A percentile compares a stretch with the other conserved stretches of the same genome.
Conservation (phyloP, 2,329 filamentous ascomycete species). For the Aschersonia sp. region DNA sequence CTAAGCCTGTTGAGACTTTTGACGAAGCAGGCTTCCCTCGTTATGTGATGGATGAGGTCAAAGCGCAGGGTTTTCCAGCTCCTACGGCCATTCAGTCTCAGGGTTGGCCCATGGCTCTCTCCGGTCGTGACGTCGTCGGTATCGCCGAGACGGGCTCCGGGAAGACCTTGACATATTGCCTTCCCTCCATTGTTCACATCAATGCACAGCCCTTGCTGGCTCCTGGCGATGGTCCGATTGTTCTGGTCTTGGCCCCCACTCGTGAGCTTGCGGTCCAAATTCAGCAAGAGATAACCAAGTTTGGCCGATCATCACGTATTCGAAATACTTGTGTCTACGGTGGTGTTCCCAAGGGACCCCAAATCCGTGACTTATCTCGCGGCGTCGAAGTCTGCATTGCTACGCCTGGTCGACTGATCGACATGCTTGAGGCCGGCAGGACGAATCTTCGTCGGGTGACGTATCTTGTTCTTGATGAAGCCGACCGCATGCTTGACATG, state of each 20-base stretch:
- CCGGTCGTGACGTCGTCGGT: conserved; percentile 94
- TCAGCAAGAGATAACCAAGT: conserved; percentile 96
- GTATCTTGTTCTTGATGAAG: conserved; percentile 95
- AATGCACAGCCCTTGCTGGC: conserved; percentile 95
- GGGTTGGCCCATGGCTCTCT: conserved; percentile 97
- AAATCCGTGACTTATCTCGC: conserved; percentile 86
- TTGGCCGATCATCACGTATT: conserved; percentile 93
- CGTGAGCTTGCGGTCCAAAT: conserved; percentile 98
- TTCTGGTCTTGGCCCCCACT: conserved; percentile 87
- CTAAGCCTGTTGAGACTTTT: conserved; percentile 90
- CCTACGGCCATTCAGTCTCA: conserved; percentile 96
- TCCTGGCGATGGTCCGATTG: conserved; percentile 90
- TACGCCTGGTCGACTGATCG: conserved; percentile 91
- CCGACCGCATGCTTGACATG: conserved; percentile 99
- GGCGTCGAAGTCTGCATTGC: conserved; percentile 98
- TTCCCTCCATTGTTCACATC: conserved; percentile 97
- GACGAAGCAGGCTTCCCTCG: conserved; percentile 94
- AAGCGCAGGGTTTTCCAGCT: conserved; percentile 87
- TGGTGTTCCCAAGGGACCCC: conserved; percentile 93
- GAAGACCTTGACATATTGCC: conserved; percentile 97
- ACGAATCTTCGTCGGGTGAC: conserved; percentile 97
- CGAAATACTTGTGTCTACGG: conserved; percentile 98
- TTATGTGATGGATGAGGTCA: conserved; percentile 97
- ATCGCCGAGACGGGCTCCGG: conserved; percentile 98
- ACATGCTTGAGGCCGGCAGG: conserved; percentile 96